Percentiles rank a stretch among this genome's conserved stretches.
Evolutionary conservation across 257 asterid species (phyloP).

Genomic region (Cordia subcordata): DNA sequence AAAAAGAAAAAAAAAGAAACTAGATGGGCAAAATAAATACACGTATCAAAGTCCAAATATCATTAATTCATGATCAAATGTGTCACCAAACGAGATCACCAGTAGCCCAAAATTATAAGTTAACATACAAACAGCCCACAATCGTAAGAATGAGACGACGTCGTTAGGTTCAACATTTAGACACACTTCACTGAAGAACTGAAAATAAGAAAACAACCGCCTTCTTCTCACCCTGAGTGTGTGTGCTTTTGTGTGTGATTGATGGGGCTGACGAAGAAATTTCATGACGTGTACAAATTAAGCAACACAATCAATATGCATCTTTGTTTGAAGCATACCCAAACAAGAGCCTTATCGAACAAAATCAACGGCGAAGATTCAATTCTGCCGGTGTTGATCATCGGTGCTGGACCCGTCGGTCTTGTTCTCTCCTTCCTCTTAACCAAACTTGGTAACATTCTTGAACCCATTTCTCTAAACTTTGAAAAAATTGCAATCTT

Average conservation of each 20-base stretch:
- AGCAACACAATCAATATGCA: background rate
- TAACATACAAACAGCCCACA: too few relatives aligned
- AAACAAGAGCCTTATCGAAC: conserved; percentile 35
- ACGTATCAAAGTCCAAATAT: too few relatives aligned
- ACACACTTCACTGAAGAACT: too few relatives aligned
- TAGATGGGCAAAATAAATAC: too few relatives aligned
- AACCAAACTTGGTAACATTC: conserved; percentile 57
- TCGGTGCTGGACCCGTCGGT: conserved; percentile 98
- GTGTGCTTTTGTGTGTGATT: background rate
- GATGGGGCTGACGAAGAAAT: background rate
- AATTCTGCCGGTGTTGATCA: conserved; percentile 68
- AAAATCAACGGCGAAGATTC: conserved; percentile 29
- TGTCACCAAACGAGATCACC: too few relatives aligned
- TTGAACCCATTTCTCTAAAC: background rate
- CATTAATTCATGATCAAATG: too few relatives aligned
- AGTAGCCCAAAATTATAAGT: too few relatives aligned
- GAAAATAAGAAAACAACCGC: too few relatives aligned
- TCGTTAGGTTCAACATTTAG: too few relatives aligned
- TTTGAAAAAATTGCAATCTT: background rate
- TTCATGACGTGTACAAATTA: background rate
- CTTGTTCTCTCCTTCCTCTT: conserved; percentile 77
- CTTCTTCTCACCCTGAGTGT: too few relatives aligned
- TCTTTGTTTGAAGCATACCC: background rate
- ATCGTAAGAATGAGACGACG: too few relatives aligned
- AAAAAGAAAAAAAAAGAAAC: too few relatives aligned